Conservation (phyloP, 2,329 filamentous ascomycete species). For the Fusarium tanahbumbuense region DNA sequence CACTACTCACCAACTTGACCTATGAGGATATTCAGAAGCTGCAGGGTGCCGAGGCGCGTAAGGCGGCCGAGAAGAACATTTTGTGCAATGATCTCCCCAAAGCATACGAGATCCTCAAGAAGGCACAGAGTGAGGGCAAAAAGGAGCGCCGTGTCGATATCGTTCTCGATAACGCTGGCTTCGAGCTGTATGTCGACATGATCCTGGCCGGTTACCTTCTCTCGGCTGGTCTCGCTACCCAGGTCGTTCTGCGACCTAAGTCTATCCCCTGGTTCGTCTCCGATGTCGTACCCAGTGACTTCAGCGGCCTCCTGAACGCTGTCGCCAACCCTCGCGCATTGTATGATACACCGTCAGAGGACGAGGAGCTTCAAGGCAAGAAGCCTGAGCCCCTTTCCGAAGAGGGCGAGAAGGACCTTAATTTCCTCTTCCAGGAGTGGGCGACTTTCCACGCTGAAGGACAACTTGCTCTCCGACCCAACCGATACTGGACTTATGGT, state of each 20-base stretch:
- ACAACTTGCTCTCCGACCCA: constrained; percentile 83
- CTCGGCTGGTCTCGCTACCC: constrained; percentile 84
- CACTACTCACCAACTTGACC: constrained; percentile 86
- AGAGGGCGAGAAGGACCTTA: constrained; percentile 73
- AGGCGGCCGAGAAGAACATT: constrained; percentile 90
- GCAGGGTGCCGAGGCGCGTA: constrained; percentile 88
- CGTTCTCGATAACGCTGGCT: constrained; percentile 95
- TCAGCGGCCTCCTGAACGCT: constrained; percentile 81
- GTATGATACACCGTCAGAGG: constrained; percentile 80
- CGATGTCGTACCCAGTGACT: constrained; percentile 89
- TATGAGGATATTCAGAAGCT: constrained; percentile 98
- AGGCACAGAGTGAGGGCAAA: constrained; percentile 71
- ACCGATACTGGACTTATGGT: constrained; percentile 89
- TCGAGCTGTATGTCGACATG: constrained; percentile 96
- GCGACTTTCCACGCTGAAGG: constrained; percentile 83
- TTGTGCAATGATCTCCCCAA: constrained; percentile 83
- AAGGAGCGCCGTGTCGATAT: constrained; percentile 87
- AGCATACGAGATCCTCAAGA: constrained; percentile 76
- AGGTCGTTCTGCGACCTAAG: constrained; percentile 91
- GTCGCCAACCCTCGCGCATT: constrained; percentile 82
- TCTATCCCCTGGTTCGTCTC: constrained; percentile 98
- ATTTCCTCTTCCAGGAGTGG: constrained; percentile 87
- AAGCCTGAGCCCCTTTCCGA: constrained; percentile 72
- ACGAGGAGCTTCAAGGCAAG: constrained; percentile 68
- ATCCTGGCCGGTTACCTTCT: constrained; percentile 92